These are phyloP conservation scores for Ophiostoma fasciatum DNA, from an alignment of 2,329 filamentous ascomycete species.

Conservation along the genomic window DNA sequence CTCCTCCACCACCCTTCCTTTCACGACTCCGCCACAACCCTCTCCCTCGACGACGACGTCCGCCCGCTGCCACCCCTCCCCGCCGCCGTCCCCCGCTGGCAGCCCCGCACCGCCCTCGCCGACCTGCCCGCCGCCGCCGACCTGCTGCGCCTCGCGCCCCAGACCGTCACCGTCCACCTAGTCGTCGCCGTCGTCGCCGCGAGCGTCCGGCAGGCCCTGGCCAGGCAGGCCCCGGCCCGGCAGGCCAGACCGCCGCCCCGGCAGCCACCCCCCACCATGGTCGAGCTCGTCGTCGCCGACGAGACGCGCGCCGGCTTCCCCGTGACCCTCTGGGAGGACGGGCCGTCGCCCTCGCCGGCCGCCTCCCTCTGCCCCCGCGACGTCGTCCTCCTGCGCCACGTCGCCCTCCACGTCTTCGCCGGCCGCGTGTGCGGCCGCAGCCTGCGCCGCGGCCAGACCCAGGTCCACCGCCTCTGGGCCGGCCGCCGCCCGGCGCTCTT, in stretches of 20 bases:
- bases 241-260: conserved; percentile 43
- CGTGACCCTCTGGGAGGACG: conserved; percentile 65
- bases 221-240: neutral
- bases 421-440: conserved; percentile 75
- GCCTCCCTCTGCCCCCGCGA: conserved; percentile 42
- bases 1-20: too few species aligned
- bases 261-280: too few species aligned
- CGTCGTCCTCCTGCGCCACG: conserved; percentile 63
- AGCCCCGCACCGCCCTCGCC: conserved; percentile 46
- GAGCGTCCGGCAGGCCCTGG: conserved; percentile 27
- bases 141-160: conserved; percentile 53
- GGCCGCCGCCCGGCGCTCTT: conserved; percentile 37
- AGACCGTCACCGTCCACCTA: conserved; percentile 69
- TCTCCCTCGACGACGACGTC: conserved; percentile 6
- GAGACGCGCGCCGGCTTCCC: conserved; percentile 70
- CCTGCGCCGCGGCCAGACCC: conserved; percentile 55
- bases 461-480: conserved; percentile 49
- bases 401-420: conserved; percentile 62
- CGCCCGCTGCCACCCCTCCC: conserved; percentile 6
- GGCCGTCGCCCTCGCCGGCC: conserved; percentile 2
- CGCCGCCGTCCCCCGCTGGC: conserved; percentile 14
- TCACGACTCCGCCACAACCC: too few species aligned
- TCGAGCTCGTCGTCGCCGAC: conserved; percentile 72
- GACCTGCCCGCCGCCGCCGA: conserved; percentile 54
- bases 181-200: conserved; percentile 68